Evolutionary conservation across 495 filamentous ascomycete species (phyloP), one percentile per base, ranked within the genome.

Genomic region (Entonaema liquescens): DNA sequence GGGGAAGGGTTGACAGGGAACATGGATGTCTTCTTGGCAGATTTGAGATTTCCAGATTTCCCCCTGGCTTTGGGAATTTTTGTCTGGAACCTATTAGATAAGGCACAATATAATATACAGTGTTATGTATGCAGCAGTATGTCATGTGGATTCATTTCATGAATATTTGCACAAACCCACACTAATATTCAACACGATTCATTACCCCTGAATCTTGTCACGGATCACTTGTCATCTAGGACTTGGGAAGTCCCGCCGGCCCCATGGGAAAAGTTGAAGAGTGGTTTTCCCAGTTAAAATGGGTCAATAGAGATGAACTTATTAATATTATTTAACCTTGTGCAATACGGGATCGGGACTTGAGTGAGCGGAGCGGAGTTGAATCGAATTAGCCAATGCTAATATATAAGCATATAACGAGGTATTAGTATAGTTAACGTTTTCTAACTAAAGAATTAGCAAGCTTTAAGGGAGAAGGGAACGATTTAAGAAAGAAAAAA

Each of bases 181-280:
- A 54, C 29, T 23, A 44, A 44, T 44, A 21, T 42, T 12, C 50
- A 31, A 62, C 62, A 65, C 44, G 58, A 66, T 66, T 71, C 68
- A 66, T 28, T 25, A 62, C 62, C 62, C 66, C 57, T 60, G 50
- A 35, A 52, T 40, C 21, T 23, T 62, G 47, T 54, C 59, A 52
- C 56, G 31, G 59, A 47, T 61, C 61, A 50, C 36, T 38, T 23
- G 21, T 49, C 9, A 56, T 13, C 53, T 49, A 64, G 15, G 49
- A 29, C 56, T 56, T 25, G 21, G 56, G 54, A 44, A 33, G 25
- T 28, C 8, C 36, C 49, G 49, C 26, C 11, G 49, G 49, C 49
- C 23, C 49, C 25, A 53, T 53, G 26, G 26, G 49, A 11, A 53
- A n/a, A 53, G 6, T 5, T 12, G 15, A 47, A 23, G 42, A 47